phyloP scores from a whole-genome alignment of 192 early-diverging fungal species.

The Gaertneriomyces sp. region DNA sequence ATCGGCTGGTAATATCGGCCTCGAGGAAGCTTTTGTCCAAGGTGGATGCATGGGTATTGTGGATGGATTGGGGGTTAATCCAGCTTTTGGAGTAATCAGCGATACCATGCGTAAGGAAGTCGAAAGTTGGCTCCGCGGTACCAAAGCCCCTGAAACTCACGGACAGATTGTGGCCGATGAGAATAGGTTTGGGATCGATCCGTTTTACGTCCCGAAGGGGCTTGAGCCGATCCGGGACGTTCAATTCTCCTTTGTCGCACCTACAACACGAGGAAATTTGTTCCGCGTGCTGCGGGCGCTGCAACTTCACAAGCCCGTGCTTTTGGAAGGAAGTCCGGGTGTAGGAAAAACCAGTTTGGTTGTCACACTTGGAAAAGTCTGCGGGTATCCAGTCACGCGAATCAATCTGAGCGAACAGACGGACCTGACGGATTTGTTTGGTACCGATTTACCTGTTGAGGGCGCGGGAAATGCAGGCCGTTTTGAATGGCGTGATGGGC shows the following conservation, averaged over 20 bases:
- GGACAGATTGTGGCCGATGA: slow-evolving; percentile 11
- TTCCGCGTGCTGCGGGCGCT: slow-evolving; percentile 82
- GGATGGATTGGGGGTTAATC: slow-evolving; percentile 87
- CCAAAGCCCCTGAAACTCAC: slow-evolving; percentile 4
- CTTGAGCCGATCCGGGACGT: slow-evolving; percentile 43
- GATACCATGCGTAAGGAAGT: slow-evolving; percentile 17
- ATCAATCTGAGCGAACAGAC: slow-evolving; percentile 99
- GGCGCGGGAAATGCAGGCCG: slow-evolving; percentile 70
- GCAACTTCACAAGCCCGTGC: slow-evolving; percentile 85
- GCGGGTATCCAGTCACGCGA: slow-evolving; percentile 83
- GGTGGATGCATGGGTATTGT: slow-evolving; percentile 89
- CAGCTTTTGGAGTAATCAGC: slow-evolving; percentile 39
- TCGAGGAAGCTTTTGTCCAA: slow-evolving; percentile 65
- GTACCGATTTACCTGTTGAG: slow-evolving; percentile 94
- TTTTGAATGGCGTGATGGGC: slow-evolving; percentile 97
- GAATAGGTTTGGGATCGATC: slow-evolving; percentile 65
- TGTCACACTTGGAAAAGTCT: slow-evolving; percentile 68
- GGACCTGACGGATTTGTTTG: slow-evolving; percentile 97
- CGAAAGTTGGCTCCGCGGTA: slow-evolving; percentile 3
- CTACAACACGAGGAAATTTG: slow-evolving; percentile 85
- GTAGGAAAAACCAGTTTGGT: slow-evolving; percentile 95
- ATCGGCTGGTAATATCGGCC: slow-evolving; percentile 4
- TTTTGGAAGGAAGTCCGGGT: slow-evolving; percentile 96
- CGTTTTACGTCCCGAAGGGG: slow-evolving; percentile 77
- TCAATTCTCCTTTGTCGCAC: slow-evolving; percentile 81